These are phyloP conservation scores for Rutidosis leptorrhynchoides DNA, from an alignment of 129 eudicot species.

Conservation along the genomic window DNA sequence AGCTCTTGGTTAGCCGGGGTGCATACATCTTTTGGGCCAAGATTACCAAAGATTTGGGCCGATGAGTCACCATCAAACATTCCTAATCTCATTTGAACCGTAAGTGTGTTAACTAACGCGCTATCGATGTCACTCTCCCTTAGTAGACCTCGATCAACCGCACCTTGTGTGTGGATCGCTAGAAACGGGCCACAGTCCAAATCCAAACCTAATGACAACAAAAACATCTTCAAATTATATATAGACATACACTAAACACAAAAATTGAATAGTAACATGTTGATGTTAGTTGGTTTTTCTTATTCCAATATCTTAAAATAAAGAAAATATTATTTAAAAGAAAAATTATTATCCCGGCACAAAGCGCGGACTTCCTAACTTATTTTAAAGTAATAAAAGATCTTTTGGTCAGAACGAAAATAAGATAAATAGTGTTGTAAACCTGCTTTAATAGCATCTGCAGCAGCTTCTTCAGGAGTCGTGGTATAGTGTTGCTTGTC, in stretches of 20 bases:
- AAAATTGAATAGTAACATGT: too few species aligned
- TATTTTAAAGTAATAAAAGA: background rate
- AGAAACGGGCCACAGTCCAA: slow-evolving; percentile 90
- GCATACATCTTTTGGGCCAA: slow-evolving; percentile 79
- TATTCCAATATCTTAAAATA: too few species aligned
- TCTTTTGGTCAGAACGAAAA: background rate
- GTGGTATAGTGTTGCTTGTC: slow-evolving; percentile 76
- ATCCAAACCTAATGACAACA: slow-evolving; percentile 57
- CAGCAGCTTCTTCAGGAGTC: slow-evolving; percentile 88
- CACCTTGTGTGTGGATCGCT: slow-evolving; percentile 60
- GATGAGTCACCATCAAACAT: slow-evolving; percentile 86
- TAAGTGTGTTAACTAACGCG: slow-evolving; percentile 53
- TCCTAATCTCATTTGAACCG: slow-evolving; percentile 88
- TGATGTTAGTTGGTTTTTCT: too few species aligned
- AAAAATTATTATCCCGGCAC: too few species aligned
- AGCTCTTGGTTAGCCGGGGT: slow-evolving; percentile 66
- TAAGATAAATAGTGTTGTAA: background rate
- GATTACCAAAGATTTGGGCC: slow-evolving; percentile 56
- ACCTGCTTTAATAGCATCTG: slow-evolving; percentile 92
- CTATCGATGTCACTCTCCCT: slow-evolving; percentile 53
- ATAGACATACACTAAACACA: too few species aligned
- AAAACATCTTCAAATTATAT: background rate
- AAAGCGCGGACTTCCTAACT: too few species aligned
- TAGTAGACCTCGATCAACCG: slow-evolving; percentile 51
- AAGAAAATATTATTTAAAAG: too few species aligned